Conservation (phyloP, 768 basidiomycete genomes). For the Boletus edulis region DNA sequence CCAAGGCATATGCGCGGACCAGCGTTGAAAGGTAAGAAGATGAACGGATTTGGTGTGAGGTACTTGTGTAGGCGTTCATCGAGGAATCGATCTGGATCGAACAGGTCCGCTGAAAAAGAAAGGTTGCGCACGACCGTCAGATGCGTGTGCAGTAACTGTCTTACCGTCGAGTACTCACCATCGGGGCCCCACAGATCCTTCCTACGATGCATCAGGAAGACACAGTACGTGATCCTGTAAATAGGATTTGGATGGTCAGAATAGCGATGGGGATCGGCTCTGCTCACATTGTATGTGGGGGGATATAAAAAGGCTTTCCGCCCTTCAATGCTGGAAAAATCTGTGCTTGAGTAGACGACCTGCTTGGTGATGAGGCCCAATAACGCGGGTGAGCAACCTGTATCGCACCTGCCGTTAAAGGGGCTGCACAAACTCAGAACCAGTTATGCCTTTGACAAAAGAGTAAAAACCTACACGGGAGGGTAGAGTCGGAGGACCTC, state of each 20-base stretch:
- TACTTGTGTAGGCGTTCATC: slow-evolving; percentile 55
- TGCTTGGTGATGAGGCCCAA: slow-evolving; percentile 5
- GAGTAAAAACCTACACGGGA: slow-evolving; percentile 21
- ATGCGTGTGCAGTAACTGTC: no score
- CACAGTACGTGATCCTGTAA: slow-evolving; percentile 12
- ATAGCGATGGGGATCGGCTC: neutral
- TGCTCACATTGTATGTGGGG: slow-evolving; percentile 34
- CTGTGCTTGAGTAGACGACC: slow-evolving; percentile 14
- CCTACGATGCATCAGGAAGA: slow-evolving; percentile 37
- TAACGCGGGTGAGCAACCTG: no score
- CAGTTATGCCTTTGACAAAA: neutral
- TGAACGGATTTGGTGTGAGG: slow-evolving; percentile 58
- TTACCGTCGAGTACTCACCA: slow-evolving; percentile 13
- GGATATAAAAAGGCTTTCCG: slow-evolving; percentile 53
- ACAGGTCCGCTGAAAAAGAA: slow-evolving; percentile 30
- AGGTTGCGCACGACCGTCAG: no score
- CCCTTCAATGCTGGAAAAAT: slow-evolving; percentile 21
- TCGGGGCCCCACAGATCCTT: slow-evolving; percentile 40
- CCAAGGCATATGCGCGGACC: slow-evolving; percentile 66
- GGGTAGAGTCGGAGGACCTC: slow-evolving; percentile 34
- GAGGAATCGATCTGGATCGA: slow-evolving; percentile 66
- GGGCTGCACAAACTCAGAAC: slow-evolving; percentile 19
- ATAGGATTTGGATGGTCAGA: neutral
- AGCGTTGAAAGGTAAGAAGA: slow-evolving; percentile 68
- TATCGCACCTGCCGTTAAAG: slow-evolving; percentile 20